phyloP scores from a whole-genome alignment of 495 filamentous ascomycete genomes.

The Aspergillus heteromorphus region DNA sequence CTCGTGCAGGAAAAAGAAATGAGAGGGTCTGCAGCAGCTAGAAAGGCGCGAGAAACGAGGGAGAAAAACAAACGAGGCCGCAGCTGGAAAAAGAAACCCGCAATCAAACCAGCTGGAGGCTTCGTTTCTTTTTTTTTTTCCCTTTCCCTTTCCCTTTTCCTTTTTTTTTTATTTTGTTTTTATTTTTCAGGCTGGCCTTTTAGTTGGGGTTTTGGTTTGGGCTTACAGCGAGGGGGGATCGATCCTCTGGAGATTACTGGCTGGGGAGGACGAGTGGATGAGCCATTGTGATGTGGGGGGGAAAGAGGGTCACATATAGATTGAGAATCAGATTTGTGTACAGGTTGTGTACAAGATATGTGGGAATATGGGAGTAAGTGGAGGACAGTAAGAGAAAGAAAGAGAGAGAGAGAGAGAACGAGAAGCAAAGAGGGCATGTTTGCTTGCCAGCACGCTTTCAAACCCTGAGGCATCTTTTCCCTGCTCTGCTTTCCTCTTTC shows the following conservation, averaged over 20 bases:
- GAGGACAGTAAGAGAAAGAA: no score
- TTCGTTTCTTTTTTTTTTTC: slow-evolving; percentile 3
- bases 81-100: slow-evolving; percentile 3
- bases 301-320: not conserved
- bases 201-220: no score
- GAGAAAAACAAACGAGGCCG: slow-evolving; percentile 5
- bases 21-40: not conserved
- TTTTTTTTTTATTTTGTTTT: slow-evolving; percentile 6
- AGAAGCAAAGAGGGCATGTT: no score
- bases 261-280: no score
- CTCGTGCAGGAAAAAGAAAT: not conserved
- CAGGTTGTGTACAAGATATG: no score
- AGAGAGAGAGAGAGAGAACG: no score
- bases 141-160: slow-evolving; percentile 5
- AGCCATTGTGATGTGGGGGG: not conserved
- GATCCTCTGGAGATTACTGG: no score
- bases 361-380: no score
- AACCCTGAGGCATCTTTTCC: no score
- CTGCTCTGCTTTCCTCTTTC: not conserved
- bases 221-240: no score
- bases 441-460: no score
- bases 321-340: not conserved
- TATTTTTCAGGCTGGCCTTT: not conserved
- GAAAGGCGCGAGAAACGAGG: slow-evolving; percentile 1
- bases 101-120: not conserved